Percentiles rank a stretch among this genome's conserved stretches.
phyloP scores from a whole-genome alignment of 805 yeast genomes.

The Starmerella scarabaei region DNA sequence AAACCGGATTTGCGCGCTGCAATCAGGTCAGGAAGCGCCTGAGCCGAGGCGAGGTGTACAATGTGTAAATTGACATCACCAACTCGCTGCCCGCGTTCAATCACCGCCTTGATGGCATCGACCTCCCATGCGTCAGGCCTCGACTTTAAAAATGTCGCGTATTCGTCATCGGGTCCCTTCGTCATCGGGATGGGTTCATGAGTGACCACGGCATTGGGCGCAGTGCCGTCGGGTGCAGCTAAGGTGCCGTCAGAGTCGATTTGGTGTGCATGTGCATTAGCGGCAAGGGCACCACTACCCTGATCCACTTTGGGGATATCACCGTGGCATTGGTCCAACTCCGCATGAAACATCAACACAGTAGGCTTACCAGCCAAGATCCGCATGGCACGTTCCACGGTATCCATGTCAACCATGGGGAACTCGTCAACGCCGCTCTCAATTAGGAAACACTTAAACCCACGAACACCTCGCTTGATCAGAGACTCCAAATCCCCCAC shows the following conservation, averaged over 20 bases:
- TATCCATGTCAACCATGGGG: slow-evolving; percentile 56
- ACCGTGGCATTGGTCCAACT: slow-evolving; percentile 39
- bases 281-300: not conserved
- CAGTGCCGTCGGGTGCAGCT: not conserved
- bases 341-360: slow-evolving; percentile 87
- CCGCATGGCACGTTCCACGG: slow-evolving; percentile 55
- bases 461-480: slow-evolving; percentile 76
- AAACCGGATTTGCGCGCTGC: slow-evolving; percentile 41
- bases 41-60: slow-evolving; percentile 77
- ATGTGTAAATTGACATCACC: slow-evolving; percentile 48
- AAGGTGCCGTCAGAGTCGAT: not conserved
- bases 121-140: slow-evolving; percentile 84
- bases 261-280: not conserved
- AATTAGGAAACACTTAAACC: slow-evolving; percentile 84
- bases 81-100: slow-evolving; percentile 40
- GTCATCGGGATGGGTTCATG: not conserved
- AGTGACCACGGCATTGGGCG: not conserved
- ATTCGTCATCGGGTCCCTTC: too few relatives aligned
- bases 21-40: slow-evolving; percentile 59
- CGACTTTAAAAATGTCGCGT: slow-evolving; percentile 64
- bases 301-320: not conserved
- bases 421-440: slow-evolving; percentile 93
- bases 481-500: slow-evolving; percentile 57
- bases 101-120: slow-evolving; percentile 63
- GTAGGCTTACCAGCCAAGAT: slow-evolving; percentile 50